Conservation (phyloP, 2,329 filamentous ascomycete genomes). For the Penicillium verrucosum region DNA sequence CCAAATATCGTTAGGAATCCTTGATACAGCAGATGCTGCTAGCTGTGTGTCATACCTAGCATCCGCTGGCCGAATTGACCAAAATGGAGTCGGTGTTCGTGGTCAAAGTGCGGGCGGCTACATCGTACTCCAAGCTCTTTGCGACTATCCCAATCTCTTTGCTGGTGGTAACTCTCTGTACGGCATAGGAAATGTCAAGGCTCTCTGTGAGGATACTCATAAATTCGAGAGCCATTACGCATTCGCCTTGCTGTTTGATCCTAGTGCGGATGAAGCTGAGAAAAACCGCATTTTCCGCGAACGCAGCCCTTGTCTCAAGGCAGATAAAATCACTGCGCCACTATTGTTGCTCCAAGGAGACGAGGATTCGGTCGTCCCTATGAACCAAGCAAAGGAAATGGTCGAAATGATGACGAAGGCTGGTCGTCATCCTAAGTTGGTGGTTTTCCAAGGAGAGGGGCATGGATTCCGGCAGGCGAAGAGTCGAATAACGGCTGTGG, state of each 20-base stretch:
- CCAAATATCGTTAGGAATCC: not conserved
- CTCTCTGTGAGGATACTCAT: constrained; percentile 48
- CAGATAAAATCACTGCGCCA: constrained; percentile 46
- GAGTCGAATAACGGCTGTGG: constrained; percentile 41
- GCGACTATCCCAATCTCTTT: constrained; percentile 1
- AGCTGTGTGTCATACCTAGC: constrained; percentile 45
- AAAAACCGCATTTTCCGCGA: constrained; percentile 43
- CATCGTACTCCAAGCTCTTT: constrained; percentile 50
- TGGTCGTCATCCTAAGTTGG: constrained; percentile 45
- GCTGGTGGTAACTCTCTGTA: constrained; percentile 49
- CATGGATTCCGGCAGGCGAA: constrained; percentile 48
- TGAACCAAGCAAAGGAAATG: constrained; percentile 54
- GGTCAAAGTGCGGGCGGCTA: constrained; percentile 54
- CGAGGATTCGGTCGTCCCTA: constrained; percentile 56
- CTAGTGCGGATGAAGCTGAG: constrained; percentile 36
- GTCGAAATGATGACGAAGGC: constrained; percentile 41
- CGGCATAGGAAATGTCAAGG: constrained; percentile 50
- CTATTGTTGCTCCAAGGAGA: constrained; percentile 55
- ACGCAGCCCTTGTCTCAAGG: constrained; percentile 49
- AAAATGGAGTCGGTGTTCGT: constrained; percentile 44
- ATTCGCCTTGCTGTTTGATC: constrained; percentile 41
- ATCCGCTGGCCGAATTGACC: constrained; percentile 34
- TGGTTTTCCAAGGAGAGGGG: constrained; percentile 49
- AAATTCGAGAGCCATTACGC: constrained; percentile 54
- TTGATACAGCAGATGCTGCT: constrained; percentile 51